Evolutionary conservation across 306 rosid genomes (phyloP).

Genomic region (Sicyos edulis): DNA sequence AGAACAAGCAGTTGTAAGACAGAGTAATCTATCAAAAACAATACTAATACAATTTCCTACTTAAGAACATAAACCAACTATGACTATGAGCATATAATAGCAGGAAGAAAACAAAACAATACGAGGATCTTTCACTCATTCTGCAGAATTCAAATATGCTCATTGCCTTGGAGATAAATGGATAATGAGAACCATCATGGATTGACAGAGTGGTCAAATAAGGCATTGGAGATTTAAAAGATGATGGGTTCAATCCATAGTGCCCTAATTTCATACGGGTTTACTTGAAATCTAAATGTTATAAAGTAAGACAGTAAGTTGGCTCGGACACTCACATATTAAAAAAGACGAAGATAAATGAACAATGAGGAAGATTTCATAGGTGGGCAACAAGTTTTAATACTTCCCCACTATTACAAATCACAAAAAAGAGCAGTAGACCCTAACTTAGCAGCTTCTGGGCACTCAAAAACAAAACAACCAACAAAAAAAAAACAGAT

Average conservation of each 20-base stretch:
- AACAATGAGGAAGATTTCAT: neutral
- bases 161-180: neutral
- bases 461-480: neutral
- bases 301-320: too few species aligned
- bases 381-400: neutral
- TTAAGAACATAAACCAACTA: neutral
- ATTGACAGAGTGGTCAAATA: too few species aligned
- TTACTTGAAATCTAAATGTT: too few species aligned
- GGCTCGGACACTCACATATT: too few species aligned
- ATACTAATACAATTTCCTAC: neutral
- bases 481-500: conserved; percentile 3
- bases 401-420: too few species aligned
- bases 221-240: too few species aligned
- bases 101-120: neutral
- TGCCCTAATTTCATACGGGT: too few species aligned
- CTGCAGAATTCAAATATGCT: neutral
- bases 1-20: neutral
- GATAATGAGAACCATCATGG: too few species aligned
- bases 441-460: neutral
- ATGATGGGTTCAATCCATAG: too few species aligned
- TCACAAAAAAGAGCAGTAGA: neutral
- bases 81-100: neutral
- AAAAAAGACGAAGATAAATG: too few species aligned
- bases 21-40: neutral
- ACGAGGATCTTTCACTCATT: neutral